phyloP scores from a whole-genome alignment of 257 asterid genomes.

The Solanum gracilifrons region DNA sequence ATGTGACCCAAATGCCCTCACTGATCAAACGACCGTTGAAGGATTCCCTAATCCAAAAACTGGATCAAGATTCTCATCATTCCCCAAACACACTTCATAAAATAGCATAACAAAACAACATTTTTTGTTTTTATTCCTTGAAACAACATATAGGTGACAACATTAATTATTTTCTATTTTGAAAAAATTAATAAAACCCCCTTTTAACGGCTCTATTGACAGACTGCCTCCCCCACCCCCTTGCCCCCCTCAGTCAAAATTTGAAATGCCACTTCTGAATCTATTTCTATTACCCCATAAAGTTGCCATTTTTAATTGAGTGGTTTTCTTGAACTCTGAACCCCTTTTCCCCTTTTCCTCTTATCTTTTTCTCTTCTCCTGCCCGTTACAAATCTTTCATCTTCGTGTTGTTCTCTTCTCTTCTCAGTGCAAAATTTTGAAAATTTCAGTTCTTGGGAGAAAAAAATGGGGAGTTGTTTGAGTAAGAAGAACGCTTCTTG shows the following conservation, averaged over 20 bases:
- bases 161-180: constrained; percentile 5
- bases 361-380: constrained; percentile 7
- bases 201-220: constrained; percentile 51
- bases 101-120: neutral
- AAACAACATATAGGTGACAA: constrained; percentile 11
- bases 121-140: neutral
- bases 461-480: constrained; percentile 77
- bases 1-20: neutral
- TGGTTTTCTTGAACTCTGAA: constrained; percentile 42
- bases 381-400: constrained; percentile 3
- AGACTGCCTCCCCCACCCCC: constrained; percentile 4
- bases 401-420: neutral
- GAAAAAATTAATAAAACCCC: neutral
- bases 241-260: constrained; percentile 23
- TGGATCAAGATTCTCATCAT: constrained; percentile 30
- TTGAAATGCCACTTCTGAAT: constrained; percentile 40
- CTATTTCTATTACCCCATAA: constrained; percentile 15
- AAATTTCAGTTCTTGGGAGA: neutral
- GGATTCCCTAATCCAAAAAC: constrained; percentile 20
- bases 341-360: constrained; percentile 20
- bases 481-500: constrained; percentile 67
- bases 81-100: neutral
- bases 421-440: neutral
- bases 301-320: constrained; percentile 26
- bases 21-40: constrained; percentile 16